Evolutionary conservation across 192 early-diverging fungal genomes (phyloP).

Genomic region (Globomyces pollinis-pini): DNA sequence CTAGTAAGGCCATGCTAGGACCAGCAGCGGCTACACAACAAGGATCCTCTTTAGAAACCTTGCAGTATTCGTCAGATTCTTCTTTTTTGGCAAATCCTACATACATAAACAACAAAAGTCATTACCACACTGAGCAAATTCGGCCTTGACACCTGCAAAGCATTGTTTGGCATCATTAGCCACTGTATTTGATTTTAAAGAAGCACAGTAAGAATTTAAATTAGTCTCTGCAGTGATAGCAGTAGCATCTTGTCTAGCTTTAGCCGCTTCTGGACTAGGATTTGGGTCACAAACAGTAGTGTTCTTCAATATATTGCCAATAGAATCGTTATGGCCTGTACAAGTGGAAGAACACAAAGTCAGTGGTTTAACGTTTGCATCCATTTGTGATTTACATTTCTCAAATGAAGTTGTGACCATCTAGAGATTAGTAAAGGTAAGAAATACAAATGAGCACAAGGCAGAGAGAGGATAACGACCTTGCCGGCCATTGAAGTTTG

Average conservation of each 20-base stretch:
- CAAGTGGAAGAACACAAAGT: background rate
- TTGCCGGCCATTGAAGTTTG: background rate
- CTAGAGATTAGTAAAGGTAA: background rate
- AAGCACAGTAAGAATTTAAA: background rate
- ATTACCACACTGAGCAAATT: background rate
- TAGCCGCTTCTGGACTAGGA: background rate
- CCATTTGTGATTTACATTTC: background rate
- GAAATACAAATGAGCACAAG: background rate
- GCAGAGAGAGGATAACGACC: background rate
- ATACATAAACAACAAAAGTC: background rate
- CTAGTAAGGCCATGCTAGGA: background rate
- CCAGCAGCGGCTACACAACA: constrained; percentile 5
- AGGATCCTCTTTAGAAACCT: background rate
- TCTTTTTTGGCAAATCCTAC: background rate
- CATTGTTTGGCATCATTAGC: background rate
- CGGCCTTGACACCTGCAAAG: background rate
- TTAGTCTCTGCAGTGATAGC: background rate
- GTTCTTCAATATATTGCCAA: background rate
- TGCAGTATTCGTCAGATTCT: background rate
- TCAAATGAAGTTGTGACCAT: background rate
- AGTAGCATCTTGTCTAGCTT: background rate
- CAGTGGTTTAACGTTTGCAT: background rate
- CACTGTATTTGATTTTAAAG: background rate
- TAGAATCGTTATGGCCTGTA: background rate
- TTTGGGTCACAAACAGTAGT: background rate